A percentile compares a stretch with the other conserved stretches of the same genome.
Evolutionary conservation across 164 flowering plant genomes (phyloP).

Genomic region (Stephania yunnanensis): DNA sequence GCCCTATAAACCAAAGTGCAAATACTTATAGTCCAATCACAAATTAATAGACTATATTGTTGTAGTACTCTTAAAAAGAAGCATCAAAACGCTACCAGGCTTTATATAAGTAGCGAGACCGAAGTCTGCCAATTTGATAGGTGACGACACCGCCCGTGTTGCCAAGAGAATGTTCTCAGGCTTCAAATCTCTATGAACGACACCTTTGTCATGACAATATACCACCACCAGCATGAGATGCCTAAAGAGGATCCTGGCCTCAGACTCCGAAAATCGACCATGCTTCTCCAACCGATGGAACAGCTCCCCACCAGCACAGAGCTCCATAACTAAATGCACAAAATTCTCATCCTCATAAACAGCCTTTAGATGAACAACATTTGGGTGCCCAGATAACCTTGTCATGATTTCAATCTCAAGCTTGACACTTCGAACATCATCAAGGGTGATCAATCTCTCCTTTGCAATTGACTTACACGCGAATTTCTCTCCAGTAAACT

Average conservation of each 20-base stretch:
- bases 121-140: slow-evolving; percentile 55
- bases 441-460: slow-evolving; percentile 39
- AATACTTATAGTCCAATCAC: slow-evolving; percentile 2
- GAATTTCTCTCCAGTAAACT: slow-evolving; percentile 41
- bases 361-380: slow-evolving; percentile 51
- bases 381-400: slow-evolving; percentile 53
- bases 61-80: neutral
- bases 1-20: slow-evolving; percentile 34
- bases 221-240: slow-evolving; percentile 46
- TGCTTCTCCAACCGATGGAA: slow-evolving; percentile 44
- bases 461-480: slow-evolving; percentile 60
- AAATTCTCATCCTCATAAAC: slow-evolving; percentile 52
- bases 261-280: slow-evolving; percentile 36
- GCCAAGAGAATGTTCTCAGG: slow-evolving; percentile 58
- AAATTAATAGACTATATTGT: neutral
- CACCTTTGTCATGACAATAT: slow-evolving; percentile 54
- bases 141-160: slow-evolving; percentile 36
- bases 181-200: slow-evolving; percentile 61
- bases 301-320: slow-evolving; percentile 68
- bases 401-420: slow-evolving; percentile 61
- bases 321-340: slow-evolving; percentile 65
- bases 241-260: slow-evolving; percentile 37
- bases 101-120: slow-evolving; percentile 65
- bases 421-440: slow-evolving; percentile 42
- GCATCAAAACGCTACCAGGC: slow-evolving; percentile 41